Conservation (phyloP, 1,284 basidiomycete species). For the Tausonia pullulans region DNA sequence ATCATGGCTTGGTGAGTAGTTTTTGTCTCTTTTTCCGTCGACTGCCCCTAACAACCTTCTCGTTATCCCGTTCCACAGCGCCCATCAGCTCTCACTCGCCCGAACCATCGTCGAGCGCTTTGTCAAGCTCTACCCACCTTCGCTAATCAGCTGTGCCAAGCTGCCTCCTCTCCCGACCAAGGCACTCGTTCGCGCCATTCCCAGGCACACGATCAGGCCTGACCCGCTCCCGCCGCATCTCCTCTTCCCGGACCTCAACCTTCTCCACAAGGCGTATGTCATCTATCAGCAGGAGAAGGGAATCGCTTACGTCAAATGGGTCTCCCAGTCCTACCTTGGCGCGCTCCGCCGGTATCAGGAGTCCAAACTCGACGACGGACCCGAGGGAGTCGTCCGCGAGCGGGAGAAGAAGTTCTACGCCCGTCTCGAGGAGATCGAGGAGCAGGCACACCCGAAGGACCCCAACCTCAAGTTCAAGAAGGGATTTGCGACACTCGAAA, state of each 20-base stretch:
- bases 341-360: neutral
- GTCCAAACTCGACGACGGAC: neutral
- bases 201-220: slow-evolving; percentile 18
- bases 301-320: slow-evolving; percentile 26
- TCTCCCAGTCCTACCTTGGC: neutral
- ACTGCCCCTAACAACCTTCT: neutral
- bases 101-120: slow-evolving; percentile 24
- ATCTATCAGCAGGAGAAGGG: slow-evolving; percentile 24
- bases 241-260: slow-evolving; percentile 29
- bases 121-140: slow-evolving; percentile 25
- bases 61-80: slow-evolving; percentile 7
- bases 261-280: slow-evolving; percentile 30
- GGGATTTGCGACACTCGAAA: neutral
- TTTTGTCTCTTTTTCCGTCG: neutral
- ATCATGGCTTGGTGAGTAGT: slow-evolving; percentile 23
- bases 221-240: slow-evolving; percentile 34
- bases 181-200: slow-evolving; percentile 26
- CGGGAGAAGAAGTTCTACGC: neutral
- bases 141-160: slow-evolving; percentile 22
- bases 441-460: neutral
- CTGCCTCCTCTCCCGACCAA: slow-evolving; percentile 21
- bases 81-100: slow-evolving; percentile 18
- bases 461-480: neutral
- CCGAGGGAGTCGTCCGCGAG: neutral
- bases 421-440: neutral